Evolutionary conservation across 805 yeast genomes (phyloP).

Genomic region (Zygosaccharomyces pseudorouxii): DNA sequence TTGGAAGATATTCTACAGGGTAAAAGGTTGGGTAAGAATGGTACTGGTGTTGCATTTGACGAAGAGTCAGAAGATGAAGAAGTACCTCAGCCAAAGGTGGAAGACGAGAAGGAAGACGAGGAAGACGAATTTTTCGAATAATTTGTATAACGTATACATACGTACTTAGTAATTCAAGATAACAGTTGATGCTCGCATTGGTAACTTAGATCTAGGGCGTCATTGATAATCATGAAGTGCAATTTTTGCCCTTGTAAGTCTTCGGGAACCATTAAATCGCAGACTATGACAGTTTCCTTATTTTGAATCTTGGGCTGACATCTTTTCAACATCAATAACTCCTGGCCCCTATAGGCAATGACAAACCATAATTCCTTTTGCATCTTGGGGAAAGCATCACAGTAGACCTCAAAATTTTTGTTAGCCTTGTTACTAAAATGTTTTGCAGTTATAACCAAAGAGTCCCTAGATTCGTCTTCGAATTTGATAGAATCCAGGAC

Average conservation of each 20-base stretch:
- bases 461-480: constrained; percentile 38
- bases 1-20: constrained; percentile 42
- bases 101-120: constrained; percentile 29
- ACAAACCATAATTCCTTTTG: constrained; percentile 95
- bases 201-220: constrained; percentile 58
- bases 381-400: constrained; percentile 81
- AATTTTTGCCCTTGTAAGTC: constrained; percentile 45
- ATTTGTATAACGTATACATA: constrained; percentile 6
- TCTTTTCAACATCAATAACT: constrained; percentile 64
- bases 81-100: constrained; percentile 15
- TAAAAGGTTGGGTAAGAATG: constrained; percentile 29
- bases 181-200: constrained; percentile 21
- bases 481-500: constrained; percentile 42
- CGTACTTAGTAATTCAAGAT: not conserved
- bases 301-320: constrained; percentile 52
- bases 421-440: constrained; percentile 49
- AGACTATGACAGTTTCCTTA: constrained; percentile 31
- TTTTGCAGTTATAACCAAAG: constrained; percentile 42
- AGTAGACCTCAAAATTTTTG: constrained; percentile 60
- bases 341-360: constrained; percentile 49
- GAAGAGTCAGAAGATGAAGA: constrained; percentile 14
- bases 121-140: constrained; percentile 45
- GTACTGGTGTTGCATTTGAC: constrained; percentile 21
- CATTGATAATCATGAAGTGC: constrained; percentile 52
- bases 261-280: constrained; percentile 48